These are phyloP conservation scores for Helianthus tuberosus DNA, from an alignment of 129 eudicot species.

Conservation along the genomic window DNA sequence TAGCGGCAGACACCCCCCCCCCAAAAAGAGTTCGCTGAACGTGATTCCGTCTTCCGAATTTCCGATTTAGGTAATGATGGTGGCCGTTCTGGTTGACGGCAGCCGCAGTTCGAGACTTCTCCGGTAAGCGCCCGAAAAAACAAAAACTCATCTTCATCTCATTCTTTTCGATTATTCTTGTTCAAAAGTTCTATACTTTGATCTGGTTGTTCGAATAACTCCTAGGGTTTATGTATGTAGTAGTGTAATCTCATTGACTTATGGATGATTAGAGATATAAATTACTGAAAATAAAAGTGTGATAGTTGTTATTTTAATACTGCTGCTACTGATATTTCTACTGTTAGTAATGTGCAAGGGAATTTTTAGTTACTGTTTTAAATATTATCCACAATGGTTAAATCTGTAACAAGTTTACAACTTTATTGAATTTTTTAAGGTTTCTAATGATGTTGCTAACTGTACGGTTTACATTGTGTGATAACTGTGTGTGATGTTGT, in stretches of 20 bases:
- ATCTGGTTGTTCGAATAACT: neutral
- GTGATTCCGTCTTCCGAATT: no score
- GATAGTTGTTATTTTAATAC: neutral
- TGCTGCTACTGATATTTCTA: neutral
- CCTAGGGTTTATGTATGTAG: constrained; percentile 21
- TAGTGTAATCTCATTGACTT: neutral
- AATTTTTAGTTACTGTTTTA: neutral
- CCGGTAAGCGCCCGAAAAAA: no score
- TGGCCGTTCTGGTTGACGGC: no score
- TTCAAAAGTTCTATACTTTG: neutral
- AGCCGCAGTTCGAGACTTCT: no score
- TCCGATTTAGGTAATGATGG: no score
- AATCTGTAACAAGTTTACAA: neutral
- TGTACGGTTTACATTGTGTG: neutral
- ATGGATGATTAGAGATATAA: neutral
- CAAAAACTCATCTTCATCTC: no score
- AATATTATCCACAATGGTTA: neutral
- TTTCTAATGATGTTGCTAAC: neutral
- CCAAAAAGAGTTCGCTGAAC: no score
- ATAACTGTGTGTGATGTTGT: no score
- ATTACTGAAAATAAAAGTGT: neutral
- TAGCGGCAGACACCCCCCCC: no score
- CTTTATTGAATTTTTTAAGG: neutral
- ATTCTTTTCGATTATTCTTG: neutral
- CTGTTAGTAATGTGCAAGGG: neutral